Evolutionary conservation across 2,329 filamentous ascomycete genomes (phyloP).

Genomic region (Fusarium nurragi): DNA sequence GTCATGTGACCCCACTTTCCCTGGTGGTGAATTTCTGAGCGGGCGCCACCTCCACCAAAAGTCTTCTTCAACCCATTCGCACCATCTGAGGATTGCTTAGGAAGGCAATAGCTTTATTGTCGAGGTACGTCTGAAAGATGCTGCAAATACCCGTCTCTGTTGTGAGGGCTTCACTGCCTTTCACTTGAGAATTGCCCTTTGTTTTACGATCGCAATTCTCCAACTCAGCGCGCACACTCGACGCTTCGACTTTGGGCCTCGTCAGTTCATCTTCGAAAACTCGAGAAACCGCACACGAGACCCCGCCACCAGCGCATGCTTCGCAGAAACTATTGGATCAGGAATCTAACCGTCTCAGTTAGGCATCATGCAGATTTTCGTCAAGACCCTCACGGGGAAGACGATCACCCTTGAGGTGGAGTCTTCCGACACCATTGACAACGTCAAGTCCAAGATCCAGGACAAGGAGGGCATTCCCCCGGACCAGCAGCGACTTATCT

Average conservation of each 20-base stretch:
- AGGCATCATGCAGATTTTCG: slow-evolving; percentile 82
- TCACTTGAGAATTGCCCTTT: slow-evolving; percentile 45
- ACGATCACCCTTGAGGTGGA: slow-evolving; percentile 99
- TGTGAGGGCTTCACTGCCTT: slow-evolving; percentile 46
- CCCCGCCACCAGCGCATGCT: slow-evolving; percentile 3
- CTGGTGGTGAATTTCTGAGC: slow-evolving; percentile 42
- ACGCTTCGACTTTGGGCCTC: slow-evolving; percentile 24
- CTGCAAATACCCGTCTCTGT: slow-evolving; percentile 48
- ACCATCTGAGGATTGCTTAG: slow-evolving; percentile 70
- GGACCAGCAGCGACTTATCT: slow-evolving; percentile 99
- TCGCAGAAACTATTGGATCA: slow-evolving; percentile 11
- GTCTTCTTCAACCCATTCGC: slow-evolving; percentile 49
- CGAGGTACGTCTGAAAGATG: slow-evolving; percentile 70
- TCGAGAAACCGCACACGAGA: slow-evolving; percentile 13
- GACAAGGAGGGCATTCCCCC: slow-evolving; percentile 99
- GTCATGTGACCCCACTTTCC: slow-evolving; percentile 45
- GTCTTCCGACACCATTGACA: slow-evolving; percentile 99
- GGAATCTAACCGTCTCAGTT: slow-evolving; percentile 55
- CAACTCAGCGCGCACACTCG: slow-evolving; percentile 17
- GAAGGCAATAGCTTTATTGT: slow-evolving; percentile 69
- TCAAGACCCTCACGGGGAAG: slow-evolving; percentile 96
- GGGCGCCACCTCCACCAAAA: slow-evolving; percentile 45
- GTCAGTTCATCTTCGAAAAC: slow-evolving; percentile 19
- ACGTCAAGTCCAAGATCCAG: slow-evolving; percentile 98
- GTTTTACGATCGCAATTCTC: slow-evolving; percentile 17